Evolutionary conservation across 2,329 filamentous ascomycete genomes (phyloP), one percentile per base, ranked within the genome.

Genomic region (Pseudocercospora fijiensis): DNA sequence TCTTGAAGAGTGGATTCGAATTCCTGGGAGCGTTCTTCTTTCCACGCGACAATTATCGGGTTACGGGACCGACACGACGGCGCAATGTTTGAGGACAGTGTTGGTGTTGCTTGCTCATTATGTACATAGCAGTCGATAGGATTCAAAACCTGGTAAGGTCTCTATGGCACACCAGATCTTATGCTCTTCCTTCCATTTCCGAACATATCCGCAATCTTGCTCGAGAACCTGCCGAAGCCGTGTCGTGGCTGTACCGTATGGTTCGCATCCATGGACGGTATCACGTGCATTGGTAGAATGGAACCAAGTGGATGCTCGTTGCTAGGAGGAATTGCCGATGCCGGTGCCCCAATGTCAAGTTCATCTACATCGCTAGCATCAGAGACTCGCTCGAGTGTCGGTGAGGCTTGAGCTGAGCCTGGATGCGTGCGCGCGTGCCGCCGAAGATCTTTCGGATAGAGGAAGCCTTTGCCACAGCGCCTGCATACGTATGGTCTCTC

Each of bases 391-490:
- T 64, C 62, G 1, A 56, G 43, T 11, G 60, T 64, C 16, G 62
- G 62, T 18, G 62, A 64, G 0, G 60, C 62, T 26, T 58, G 58
- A 7, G 58, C 60, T 2, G 62, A 64, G 24, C 60, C 62, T 4
- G 37, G 30, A 55, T 64, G 62, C 26, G 58, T 58, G 11, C 58
- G 58, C 20, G 60, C 52, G 45, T 64, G 62, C 9, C 62, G 58
- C 4, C 62, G 58, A 53, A 64, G 24, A 20, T 64, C 62, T 43
- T 64, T 64, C 0, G 62, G 62, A 27, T 64, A 64, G 4, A 57
- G 57, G 30, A 64, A 64, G 13, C 62, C 62, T 27, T 64, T 64
- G 27, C 58, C 62, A 51, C 62, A 64, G 9, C 56, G 58, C 5
- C 20, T 52, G 43, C 62, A 64, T 2, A 33, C 26, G 10, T 64